These are phyloP conservation scores for Lasiosphaeria ovina DNA, from an alignment of 495 filamentous ascomycete genomes.

Conservation along the genomic window DNA sequence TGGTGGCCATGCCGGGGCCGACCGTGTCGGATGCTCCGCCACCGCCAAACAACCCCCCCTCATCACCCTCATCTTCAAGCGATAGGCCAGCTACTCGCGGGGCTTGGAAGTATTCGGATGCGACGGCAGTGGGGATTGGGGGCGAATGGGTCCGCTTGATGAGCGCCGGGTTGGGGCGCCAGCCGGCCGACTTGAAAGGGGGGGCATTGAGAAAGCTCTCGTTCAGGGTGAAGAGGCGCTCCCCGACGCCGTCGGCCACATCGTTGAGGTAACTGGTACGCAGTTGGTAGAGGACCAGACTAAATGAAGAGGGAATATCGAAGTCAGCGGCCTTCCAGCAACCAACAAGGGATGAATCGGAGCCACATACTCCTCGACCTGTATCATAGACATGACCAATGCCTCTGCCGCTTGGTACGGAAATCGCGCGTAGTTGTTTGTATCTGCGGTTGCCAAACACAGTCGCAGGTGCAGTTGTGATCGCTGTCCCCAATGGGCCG, in stretches of 20 bases:
- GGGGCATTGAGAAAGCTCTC: constrained; percentile 85
- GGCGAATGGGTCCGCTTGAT: constrained; percentile 93
- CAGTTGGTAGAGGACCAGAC: constrained; percentile 90
- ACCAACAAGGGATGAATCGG: constrained; percentile 2
- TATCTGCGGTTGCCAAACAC: too few relatives aligned
- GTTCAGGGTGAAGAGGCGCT: constrained; percentile 91
- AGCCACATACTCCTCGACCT: constrained; percentile 85
- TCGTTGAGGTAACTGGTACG: constrained; percentile 86
- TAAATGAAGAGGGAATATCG: constrained; percentile 30
- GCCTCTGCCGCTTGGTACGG: background rate
- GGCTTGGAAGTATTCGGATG: constrained; percentile 89
- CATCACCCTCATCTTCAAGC: constrained; percentile 75
- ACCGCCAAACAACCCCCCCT: constrained; percentile 74
- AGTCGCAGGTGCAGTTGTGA: too few relatives aligned
- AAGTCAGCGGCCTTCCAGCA: too few relatives aligned
- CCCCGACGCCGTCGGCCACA: constrained; percentile 93
- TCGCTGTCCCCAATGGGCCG: too few relatives aligned
- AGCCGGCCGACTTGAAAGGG: constrained; percentile 94
- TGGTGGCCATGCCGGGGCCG: constrained; percentile 60
- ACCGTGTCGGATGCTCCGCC: constrained; percentile 66
- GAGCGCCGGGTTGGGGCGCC: constrained; percentile 72
- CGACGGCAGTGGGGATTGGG: constrained; percentile 86
- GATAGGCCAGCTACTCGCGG: constrained; percentile 51
- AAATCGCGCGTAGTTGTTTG: background rate
- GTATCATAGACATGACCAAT: constrained; percentile 78